Conservation (phyloP, 2,329 filamentous ascomycete genomes). For the Graphilbum fragrans region DNA sequence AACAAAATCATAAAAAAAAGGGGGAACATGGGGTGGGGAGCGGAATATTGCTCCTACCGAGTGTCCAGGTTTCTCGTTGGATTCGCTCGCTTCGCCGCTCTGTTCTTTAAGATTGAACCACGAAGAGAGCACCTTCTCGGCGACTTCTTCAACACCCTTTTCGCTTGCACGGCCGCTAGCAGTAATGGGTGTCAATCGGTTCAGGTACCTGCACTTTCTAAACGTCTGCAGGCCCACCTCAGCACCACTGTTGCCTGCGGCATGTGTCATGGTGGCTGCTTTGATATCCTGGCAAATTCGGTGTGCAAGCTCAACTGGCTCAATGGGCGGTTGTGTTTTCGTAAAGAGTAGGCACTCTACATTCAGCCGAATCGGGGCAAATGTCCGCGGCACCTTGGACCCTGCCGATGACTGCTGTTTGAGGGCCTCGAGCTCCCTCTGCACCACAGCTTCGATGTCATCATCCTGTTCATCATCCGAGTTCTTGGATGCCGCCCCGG, state of each 20-base stretch:
- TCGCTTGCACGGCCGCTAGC: slow-evolving; percentile 53
- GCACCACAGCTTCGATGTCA: slow-evolving; percentile 65
- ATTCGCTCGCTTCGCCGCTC: neutral
- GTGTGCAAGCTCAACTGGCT: slow-evolving; percentile 40
- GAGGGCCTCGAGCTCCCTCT: slow-evolving; percentile 57
- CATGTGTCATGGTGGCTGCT: slow-evolving; percentile 16
- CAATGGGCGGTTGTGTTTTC: slow-evolving; percentile 40
- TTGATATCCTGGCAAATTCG: slow-evolving; percentile 44
- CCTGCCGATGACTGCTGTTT: slow-evolving; percentile 22
- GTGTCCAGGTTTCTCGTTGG: slow-evolving; percentile 13
- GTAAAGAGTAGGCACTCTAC: slow-evolving; percentile 55
- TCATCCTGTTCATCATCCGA: slow-evolving; percentile 30
- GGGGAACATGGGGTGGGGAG: slow-evolving; percentile 2
- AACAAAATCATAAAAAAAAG: neutral
- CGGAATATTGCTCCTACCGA: slow-evolving; percentile 27
- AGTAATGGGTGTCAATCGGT: slow-evolving; percentile 41
- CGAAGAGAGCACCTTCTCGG: slow-evolving; percentile 46
- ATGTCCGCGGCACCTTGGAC: slow-evolving; percentile 22
- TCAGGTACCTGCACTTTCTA: slow-evolving; percentile 35
- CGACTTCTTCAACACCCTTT: slow-evolving; percentile 54
- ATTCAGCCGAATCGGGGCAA: slow-evolving; percentile 39
- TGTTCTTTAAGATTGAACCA: slow-evolving; percentile 42
- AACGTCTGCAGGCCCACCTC: slow-evolving; percentile 18
- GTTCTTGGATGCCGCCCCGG: slow-evolving; percentile 6
- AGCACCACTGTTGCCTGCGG: slow-evolving; percentile 23